Evolutionary conservation across 805 yeast genomes (phyloP).

Genomic region (Saturnispora sanitii): DNA sequence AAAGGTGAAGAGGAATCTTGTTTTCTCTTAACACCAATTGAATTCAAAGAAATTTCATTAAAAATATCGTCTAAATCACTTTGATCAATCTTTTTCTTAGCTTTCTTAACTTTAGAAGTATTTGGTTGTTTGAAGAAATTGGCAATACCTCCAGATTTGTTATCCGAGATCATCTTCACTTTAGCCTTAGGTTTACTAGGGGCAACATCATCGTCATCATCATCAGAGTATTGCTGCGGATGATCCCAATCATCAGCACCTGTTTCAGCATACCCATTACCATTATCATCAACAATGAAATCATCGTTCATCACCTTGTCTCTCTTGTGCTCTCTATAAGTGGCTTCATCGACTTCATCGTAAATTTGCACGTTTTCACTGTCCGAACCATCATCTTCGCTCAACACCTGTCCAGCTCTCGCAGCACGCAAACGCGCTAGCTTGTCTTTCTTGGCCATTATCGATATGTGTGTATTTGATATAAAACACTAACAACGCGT

Average conservation of each 20-base stretch:
- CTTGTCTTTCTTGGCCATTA: slow-evolving; percentile 30
- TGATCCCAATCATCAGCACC: slow-evolving; percentile 88
- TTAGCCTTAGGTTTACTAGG: slow-evolving; percentile 28
- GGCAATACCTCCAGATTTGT: slow-evolving; percentile 8
- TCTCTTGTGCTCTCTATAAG: slow-evolving; percentile 66
- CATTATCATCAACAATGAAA: slow-evolving; percentile 89
- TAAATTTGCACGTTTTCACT: slow-evolving; percentile 55
- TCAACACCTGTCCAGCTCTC: slow-evolving; percentile 46
- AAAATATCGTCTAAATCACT: slow-evolving; percentile 58
- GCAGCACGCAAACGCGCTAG: slow-evolving; percentile 56
- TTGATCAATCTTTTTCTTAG: slow-evolving; percentile 26
- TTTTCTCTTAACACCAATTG: slow-evolving; percentile 16
- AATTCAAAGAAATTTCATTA: slow-evolving; percentile 38
- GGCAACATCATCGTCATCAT: slow-evolving; percentile 48
- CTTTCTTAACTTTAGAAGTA: slow-evolving; percentile 10
- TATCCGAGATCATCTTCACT: slow-evolving; percentile 16
- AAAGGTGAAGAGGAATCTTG: slow-evolving; percentile 14
- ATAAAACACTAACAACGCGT: neutral
- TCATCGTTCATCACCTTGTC: slow-evolving; percentile 80
- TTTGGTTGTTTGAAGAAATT: slow-evolving; percentile 34
- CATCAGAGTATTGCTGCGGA: slow-evolving; percentile 29
- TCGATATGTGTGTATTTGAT: too few species aligned
- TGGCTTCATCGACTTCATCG: slow-evolving; percentile 79
- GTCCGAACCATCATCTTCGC: slow-evolving; percentile 30
- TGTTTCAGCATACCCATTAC: slow-evolving; percentile 87